These are phyloP conservation scores for Eucalyptus globulus DNA, from an alignment of 345 rosid genomes.

Conservation along the genomic window DNA sequence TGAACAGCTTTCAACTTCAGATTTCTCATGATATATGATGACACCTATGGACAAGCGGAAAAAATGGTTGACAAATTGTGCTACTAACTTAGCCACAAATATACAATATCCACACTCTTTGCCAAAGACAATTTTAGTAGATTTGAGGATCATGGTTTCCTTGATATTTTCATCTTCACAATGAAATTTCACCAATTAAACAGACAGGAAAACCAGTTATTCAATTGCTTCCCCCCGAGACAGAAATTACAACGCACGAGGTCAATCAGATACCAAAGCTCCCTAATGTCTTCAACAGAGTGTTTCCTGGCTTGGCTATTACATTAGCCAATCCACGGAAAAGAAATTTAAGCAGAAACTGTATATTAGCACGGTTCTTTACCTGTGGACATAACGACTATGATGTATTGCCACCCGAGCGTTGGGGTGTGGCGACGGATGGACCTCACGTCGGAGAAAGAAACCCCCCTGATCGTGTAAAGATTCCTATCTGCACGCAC, in stretches of 20 bases:
- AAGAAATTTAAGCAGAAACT: neutral
- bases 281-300: neutral
- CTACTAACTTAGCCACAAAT: neutral
- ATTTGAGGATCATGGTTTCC: neutral
- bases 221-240: neutral
- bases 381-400: slow-evolving; percentile 90
- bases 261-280: neutral
- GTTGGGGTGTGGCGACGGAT: slow-evolving; percentile 83
- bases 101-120: neutral
- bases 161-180: neutral
- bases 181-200: neutral
- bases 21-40: neutral
- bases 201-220: neutral
- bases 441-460: slow-evolving; percentile 72
- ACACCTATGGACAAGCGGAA: neutral
- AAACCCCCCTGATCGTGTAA: slow-evolving; percentile 74
- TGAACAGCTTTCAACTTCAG: neutral
- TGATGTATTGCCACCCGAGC: slow-evolving; percentile 95
- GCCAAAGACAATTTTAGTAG: neutral
- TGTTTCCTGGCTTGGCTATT: neutral
- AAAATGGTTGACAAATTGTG: neutral
- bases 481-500: slow-evolving; percentile 66
- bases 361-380: neutral
- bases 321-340: neutral
- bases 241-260: neutral